Conservation (phyloP, 192 early-diverging fungal species). For the Backusella australiensis region DNA sequence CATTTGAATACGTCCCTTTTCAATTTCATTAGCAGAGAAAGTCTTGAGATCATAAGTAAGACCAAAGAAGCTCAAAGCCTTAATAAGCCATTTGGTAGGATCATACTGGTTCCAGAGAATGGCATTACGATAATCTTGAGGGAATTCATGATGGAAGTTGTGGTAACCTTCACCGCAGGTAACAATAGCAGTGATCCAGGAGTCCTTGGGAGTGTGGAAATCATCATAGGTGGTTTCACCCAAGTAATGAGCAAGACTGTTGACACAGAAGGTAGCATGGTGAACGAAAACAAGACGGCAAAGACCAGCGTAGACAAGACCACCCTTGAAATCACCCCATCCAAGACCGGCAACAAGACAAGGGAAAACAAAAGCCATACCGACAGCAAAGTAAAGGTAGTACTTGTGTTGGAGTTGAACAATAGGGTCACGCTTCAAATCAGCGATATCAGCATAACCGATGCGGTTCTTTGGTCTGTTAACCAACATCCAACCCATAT, state of each 20-base stretch:
- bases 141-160: constrained; percentile 89
- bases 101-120: constrained; percentile 78
- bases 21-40: constrained; percentile 78
- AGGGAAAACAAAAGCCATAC: constrained; percentile 78
- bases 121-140: constrained; percentile 84
- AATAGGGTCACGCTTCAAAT: constrained; percentile 70
- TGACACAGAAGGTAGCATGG: constrained; percentile 89
- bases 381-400: constrained; percentile 68
- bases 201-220: constrained; percentile 76
- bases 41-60: constrained; percentile 70
- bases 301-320: constrained; percentile 75
- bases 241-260: constrained; percentile 77
- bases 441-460: constrained; percentile 79
- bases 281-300: constrained; percentile 77
- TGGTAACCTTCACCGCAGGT: constrained; percentile 84
- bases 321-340: constrained; percentile 81
- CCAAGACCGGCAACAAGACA: constrained; percentile 78
- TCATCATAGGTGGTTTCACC: constrained; percentile 81
- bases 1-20: constrained; percentile 80
- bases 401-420: constrained; percentile 78
- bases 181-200: constrained; percentile 77
- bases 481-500: constrained; percentile 86
- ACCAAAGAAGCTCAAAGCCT: constrained; percentile 50
- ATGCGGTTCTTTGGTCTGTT: constrained; percentile 70
- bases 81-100: constrained; percentile 86